Base-by-base conservation (phyloP, 164 flowering plant species). In the Berberis thunbergii region DNA sequence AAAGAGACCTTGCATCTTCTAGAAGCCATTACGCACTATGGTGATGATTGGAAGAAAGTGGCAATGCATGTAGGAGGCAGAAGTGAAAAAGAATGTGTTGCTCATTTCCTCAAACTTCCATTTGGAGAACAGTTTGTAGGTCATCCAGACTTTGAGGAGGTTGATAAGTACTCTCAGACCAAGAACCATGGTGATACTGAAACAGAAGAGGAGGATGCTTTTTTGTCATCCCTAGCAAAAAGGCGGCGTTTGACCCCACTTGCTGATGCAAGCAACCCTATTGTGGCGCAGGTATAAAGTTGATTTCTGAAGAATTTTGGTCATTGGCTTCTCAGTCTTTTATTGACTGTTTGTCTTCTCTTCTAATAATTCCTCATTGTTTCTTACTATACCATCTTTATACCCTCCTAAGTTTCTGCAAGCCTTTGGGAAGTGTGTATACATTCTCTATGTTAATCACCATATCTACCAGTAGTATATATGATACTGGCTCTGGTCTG, bases 221-320 rank as follows among this genome's bases (percentile, higher is more conserved):
- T 42, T 56, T 10, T 70, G 4, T 63, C 65, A 38, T 62, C 74
- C 4, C 71, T 82, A 39, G 60, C 68, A 54, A 91, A 91, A 72
- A 84, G 79, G 75, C 74, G 75, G 74, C 79, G 83, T 46, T 89
- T 91, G 44, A 75, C 91, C 7, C 99, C 97, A 44, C 88, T 95
- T 60, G 92, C 97, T 57, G 97, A 95, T 84, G 86, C 97, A 62
- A 95, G 97, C 78, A 89, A 91, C 77, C 97, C 99, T 8, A 85
- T 91, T 62, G 83, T 91, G 92, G 97, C 88, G 64, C 97, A 91
- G 99, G 97, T 91, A 61, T 41, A 2, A 41, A 67, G 41, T n/a
- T 46, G 39, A 9, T 61, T n/a, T 48, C 5, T 50, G 45, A 6
- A 38, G 3, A 6, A n/a, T 44, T 60, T 13, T 60, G 62, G 26